Evolutionary conservation across 495 filamentous ascomycete species (phyloP), one percentile per base, ranked within the genome.

Genomic region (Oidiodendron maius): DNA sequence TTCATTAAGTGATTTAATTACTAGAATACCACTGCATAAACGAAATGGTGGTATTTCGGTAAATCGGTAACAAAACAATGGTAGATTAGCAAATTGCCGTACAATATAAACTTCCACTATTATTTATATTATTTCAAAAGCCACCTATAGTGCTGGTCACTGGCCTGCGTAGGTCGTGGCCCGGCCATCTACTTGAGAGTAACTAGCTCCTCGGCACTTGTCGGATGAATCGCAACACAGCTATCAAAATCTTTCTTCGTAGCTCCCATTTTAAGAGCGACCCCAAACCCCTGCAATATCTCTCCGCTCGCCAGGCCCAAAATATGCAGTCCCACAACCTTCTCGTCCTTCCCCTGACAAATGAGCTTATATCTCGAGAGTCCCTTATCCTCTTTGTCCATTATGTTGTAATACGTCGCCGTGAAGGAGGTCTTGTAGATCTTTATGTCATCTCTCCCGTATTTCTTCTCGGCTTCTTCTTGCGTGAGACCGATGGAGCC

Each of bases 221-320:
- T 94, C 21, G 90, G 90, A 66, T 96, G 91, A 52, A 96, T 95
- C 17, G 91, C 88, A 40, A 96, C 87, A 66, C 91, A 96, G 58
- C 70, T 82, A 64, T 98, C 91, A 65, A 98, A 94, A 61, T 96
- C 91, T 56, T 72, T 71, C 82, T 98, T 98, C 34, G 88, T 96
- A 30, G 91, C 91, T 42, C 93, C 91, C 91, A 98, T 96, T 81
- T 95, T 96, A 38, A 98, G 70, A 9, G 91, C 91, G 12, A 96
- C 91, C 38, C 91, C 91, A 67, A 95, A 96, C 16, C 91, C 91
- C 65, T 97, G 91, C 53, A 96, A 66, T 74, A 96, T 95, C 46
- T 63, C 58, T 17, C 70, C 74, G 61, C 76, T 79, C 11, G 81
- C 83, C 15, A 74, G 48, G 16, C 87, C 87, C 61, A 91, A 61